Conservation (phyloP, 2,329 filamentous ascomycete species). For the Pyricularia pennisetigena region DNA sequence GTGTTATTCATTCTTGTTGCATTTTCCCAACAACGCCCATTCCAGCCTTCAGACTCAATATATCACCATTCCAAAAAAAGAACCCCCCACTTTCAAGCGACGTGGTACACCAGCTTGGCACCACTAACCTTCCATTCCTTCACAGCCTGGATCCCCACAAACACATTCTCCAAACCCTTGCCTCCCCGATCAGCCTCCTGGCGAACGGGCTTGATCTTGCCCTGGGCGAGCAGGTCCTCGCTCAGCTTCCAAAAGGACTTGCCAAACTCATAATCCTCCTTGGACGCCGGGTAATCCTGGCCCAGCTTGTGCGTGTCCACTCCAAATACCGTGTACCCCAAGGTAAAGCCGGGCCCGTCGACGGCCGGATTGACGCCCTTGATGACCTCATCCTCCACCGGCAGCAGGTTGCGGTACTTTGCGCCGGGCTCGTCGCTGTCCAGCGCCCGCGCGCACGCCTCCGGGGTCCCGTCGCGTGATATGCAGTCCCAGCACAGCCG, state of each 20-base stretch:
- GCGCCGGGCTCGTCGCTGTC: not conserved
- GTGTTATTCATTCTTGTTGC: not conserved
- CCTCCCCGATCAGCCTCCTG: constrained; percentile 16
- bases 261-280: constrained; percentile 21
- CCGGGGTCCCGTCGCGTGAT: constrained; percentile 13
- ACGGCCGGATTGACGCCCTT: constrained; percentile 27
- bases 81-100: not conserved
- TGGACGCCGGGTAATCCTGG: constrained; percentile 6
- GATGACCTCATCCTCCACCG: constrained; percentile 12
- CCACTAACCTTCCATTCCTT: not conserved
- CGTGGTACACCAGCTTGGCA: not conserved
- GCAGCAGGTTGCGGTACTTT: constrained; percentile 10
- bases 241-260: constrained; percentile 22
- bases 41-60: not conserved
- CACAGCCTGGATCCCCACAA: constrained; percentile 14
- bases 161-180: constrained; percentile 19
- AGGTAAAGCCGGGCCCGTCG: constrained; percentile 10
- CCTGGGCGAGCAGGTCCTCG: constrained; percentile 19
- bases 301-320: constrained; percentile 16
- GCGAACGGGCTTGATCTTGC: constrained; percentile 23
- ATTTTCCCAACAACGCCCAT: not conserved
- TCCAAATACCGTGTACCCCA: constrained; percentile 23
- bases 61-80: not conserved
- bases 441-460: constrained; percentile 18
- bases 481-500: constrained; percentile 26